Conservation (phyloP, 1,284 basidiomycete species). For the Sanghuangporus sanghuang region DNA sequence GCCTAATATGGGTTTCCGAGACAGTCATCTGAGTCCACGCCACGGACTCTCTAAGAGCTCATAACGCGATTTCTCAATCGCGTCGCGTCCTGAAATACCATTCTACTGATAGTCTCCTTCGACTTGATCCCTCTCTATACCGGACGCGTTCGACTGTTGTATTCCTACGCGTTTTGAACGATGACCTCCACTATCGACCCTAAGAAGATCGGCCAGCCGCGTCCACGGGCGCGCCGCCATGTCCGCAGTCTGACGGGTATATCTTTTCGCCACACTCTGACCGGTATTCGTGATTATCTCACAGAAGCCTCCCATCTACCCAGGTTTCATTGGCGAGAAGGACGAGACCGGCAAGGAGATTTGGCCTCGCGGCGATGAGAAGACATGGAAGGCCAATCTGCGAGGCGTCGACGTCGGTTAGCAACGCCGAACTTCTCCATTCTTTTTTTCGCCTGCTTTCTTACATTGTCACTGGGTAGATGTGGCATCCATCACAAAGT, state of each 20-base stretch:
- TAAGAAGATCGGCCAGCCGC: slow-evolving; percentile 55
- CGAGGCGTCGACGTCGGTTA: slow-evolving; percentile 53
- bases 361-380: slow-evolving; percentile 83
- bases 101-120: not conserved
- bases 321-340: slow-evolving; percentile 71
- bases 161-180: not conserved
- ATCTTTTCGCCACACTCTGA: slow-evolving; percentile 12
- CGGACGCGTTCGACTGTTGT: not conserved
- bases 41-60: not conserved
- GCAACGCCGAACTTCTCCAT: slow-evolving; percentile 21
- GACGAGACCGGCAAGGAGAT: slow-evolving; percentile 73
- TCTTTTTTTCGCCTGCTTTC: slow-evolving; percentile 2
- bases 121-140: not conserved
- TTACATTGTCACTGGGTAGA: slow-evolving; percentile 35
- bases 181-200: slow-evolving; percentile 60
- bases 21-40: not conserved
- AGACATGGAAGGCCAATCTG: slow-evolving; percentile 69
- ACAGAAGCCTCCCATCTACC: not conserved
- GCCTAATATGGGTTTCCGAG: not conserved
- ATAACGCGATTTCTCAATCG: not conserved
- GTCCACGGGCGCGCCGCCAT: slow-evolving; percentile 51
- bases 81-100: not conserved
- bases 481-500: slow-evolving; percentile 64
- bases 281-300: not conserved
- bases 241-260: slow-evolving; percentile 70